Evolutionary conservation across 306 rosid species (phyloP), one percentile per base, ranked within the genome.

Genomic region (Dalbergia cochinchinensis): DNA sequence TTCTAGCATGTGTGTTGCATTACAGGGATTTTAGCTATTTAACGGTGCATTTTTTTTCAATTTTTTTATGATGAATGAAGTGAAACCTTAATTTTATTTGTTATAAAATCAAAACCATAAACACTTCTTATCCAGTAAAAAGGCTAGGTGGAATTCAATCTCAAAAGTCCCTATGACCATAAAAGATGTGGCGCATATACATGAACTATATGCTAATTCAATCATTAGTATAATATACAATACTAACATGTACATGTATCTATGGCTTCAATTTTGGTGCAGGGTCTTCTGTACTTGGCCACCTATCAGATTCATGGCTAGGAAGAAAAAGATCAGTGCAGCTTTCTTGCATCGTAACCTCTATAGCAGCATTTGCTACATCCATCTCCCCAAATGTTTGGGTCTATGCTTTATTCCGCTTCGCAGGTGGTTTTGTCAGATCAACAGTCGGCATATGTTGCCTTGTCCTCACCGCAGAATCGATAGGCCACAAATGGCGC

Each of bases 361-460:
- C 86, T 15, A 73, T 73, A 37, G 72, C 86, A 71, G 58, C 51
- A 26, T 78, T 78, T 42, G 69, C 69, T 7, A 72, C 86, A 11
- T 71, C 86, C 26, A 33, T 71, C 15, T 72, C 83, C 26, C 83
- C 80, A 55, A 72, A 83, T 63, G 58, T 78, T 10, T 83, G 65
- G 63, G 8, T n/a, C n/a, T 83, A 78, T 50, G 76, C 83, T 2
- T 44, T 83, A 22, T 76, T 78, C 37, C 76, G 86, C n/a, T 83
- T 83, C 14, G 59, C 83, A 41, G 78, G 47, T 42, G 83, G 80
- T 0, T 78, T 78, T 48, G 77, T 77, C 11, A 73, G 86, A 62
- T 83, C 86, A 37, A 80, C 83, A 33, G 78, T 83, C 10, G 83
- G 86, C 44, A 78, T 78, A 35, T 47, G 80, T 20, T 65, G 80